Base-by-base conservation (phyloP, 108 stramenopile species). In the Fragilaria crotonensis region DNA sequence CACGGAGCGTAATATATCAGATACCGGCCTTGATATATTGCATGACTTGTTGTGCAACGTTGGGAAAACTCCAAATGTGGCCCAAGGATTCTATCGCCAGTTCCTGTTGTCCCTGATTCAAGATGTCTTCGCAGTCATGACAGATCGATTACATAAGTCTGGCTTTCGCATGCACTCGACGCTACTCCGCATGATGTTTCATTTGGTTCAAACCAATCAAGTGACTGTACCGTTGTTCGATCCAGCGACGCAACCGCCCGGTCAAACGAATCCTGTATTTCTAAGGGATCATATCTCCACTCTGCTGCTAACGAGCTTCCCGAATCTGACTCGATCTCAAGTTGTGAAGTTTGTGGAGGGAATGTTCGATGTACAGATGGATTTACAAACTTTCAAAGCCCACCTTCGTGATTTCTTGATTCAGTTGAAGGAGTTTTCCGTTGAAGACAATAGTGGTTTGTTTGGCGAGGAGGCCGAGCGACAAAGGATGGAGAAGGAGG, bases 121-220 rank as follows among this genome's bases (percentile, higher is more conserved):
- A 73, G 96, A 97, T 62, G 87, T 99, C 19, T 94, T 99, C 57
- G 92, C 92, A 18, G 97, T 98, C 5, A 88, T 99, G 87, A 99
- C 99, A 17, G 99, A 99, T 66, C 80, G 97, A 14, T 79, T 98
- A 27, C 99, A 99, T 75, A 97, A 98, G 77, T 92, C 90, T 14
- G 96, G 96, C 14, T 97, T 99, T 78, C 94, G 91, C 76, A 95
- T 98, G 95, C 98, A 99, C 70, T 94, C 97, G 17, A 95, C 95
- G 21, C 80, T 99, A 11, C 78, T 99, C 41, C 89, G 93, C 52
- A 79, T 88, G 41, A 95, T 98, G 89, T 98, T 97, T 72, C 93
- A 96, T 57, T 63, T 98, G 22, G 90, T 97, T 17, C 88, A 97
- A 71, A 79, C 71, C 66, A 94, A 95, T 46, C 96, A 96, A 60